Evolutionary conservation across 129 eudicot genomes (phyloP), one percentile per base, ranked within the genome.

Genomic region (Arctium lappa): DNA sequence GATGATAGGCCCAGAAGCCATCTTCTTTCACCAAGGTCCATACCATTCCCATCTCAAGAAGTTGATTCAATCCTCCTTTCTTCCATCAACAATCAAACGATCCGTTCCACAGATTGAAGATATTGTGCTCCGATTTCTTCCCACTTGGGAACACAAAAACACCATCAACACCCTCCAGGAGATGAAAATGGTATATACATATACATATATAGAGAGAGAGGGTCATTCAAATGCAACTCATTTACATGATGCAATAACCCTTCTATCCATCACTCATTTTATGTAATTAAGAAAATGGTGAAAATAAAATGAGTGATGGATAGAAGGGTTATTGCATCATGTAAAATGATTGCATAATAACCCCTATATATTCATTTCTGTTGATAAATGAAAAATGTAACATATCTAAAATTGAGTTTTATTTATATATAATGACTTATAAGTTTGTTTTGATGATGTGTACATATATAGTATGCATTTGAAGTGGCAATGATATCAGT

Each of bases 11-110:
- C 90, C 91, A 0, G 81, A 91, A 69, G 99, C 98, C 31, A 60
- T 95, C 13, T 95, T 95, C 86, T 95, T 95, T 85, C 99, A 95
- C 88, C 98, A 95, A 84, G 99, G 99, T 3, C 80, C 84, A 4
- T 95, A 95, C 48, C 99, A 95, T 81, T 56, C 91, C 1, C 84
- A 39, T 78, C 95, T 95, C 86, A 93, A 87, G 89, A 95, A 90
- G 79, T 37, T 93, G 80, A 80, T 95, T 62, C 95, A 79, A 13
- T 40, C 89, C 0, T 82, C 99, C 13, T 91, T 93, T 77, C 79
- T 69, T 27, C 99, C 99, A 4, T 79, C 85, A 8, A 72, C 89
- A 4, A 80, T 95, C 50, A 91, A 69, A 86, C 81, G 81, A 6
- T 78, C 86, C 0, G 88, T 93, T 36, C 22, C 95, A 9, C 81